Conservation (phyloP, 1,284 basidiomycete genomes). For the Apiotrichum siamense region DNA sequence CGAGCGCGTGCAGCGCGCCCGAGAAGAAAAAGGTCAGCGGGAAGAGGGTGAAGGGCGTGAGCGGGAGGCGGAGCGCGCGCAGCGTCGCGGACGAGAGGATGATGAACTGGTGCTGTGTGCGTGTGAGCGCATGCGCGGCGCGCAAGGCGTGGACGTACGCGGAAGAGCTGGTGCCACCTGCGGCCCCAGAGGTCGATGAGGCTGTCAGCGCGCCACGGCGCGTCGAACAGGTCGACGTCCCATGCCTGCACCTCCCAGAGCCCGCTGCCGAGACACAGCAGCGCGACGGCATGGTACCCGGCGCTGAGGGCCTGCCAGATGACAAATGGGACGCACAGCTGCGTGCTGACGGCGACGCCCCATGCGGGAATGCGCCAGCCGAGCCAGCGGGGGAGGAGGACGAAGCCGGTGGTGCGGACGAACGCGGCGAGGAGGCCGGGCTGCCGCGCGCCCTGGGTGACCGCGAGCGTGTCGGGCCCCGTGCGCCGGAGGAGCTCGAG, state of each 20-base stretch:
- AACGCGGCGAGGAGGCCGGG: conserved; percentile 12
- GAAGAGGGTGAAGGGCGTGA: conserved; percentile 20
- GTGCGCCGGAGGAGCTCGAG: conserved; percentile 26
- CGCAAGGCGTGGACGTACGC: conserved; percentile 21
- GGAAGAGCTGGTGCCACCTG: conserved; percentile 44
- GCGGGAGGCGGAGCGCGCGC: conserved; percentile 19
- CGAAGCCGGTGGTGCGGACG: conserved; percentile 16
- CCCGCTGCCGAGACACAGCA: conserved; percentile 15
- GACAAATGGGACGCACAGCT: conserved; percentile 22
- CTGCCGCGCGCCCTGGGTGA: neutral
- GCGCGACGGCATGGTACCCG: conserved; percentile 36
- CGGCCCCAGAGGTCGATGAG: conserved; percentile 45
- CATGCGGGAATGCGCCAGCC: conserved; percentile 3
- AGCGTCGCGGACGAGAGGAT: conserved; percentile 29
- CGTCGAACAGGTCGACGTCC: conserved; percentile 40
- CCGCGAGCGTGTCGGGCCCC: conserved; percentile 20
- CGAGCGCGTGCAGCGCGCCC: conserved; percentile 39
- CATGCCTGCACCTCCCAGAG: conserved; percentile 33
- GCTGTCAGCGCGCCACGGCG: conserved; percentile 35
- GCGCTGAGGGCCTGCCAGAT: conserved; percentile 30
- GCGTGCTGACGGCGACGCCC: conserved; percentile 18
- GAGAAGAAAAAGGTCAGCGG: conserved; percentile 39
- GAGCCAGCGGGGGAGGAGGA: conserved; percentile 26
- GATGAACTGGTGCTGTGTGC: conserved; percentile 36
- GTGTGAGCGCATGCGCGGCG: neutral